Base-by-base conservation (phyloP, 345 rosid species). In the Adansonia digitata region DNA sequence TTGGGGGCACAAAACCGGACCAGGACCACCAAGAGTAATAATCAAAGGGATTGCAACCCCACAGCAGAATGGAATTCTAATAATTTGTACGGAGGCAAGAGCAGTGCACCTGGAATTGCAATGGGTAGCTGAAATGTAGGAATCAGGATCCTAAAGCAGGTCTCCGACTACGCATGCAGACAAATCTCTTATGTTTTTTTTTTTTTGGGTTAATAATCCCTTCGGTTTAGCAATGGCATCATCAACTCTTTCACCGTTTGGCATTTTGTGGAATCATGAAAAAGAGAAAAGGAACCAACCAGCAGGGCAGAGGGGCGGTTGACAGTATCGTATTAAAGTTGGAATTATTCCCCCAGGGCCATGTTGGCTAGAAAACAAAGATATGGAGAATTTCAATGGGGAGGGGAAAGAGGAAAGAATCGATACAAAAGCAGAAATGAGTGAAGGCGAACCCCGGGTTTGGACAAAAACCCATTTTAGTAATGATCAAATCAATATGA, bases 1-100 rank as follows among this genome's bases (percentile, higher is more conserved):
- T n/a, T n/a, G 34, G 29, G 20, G 53, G 39, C 37, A 26, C 7
- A 1, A 27, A 45, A 46, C 18, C 46, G 4, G 15, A 27, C 40
- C 39, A 46, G 42, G 57, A 49, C 56, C 40, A 46, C 40, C 40
- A 46, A 0, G 55, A 15, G 39, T 42, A 14, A 6, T 1, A 46
- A 46, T 46, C 42, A 29, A 69, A 69, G 42, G 8, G 73, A 49
- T 69, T 69, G 26, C 27, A 49, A 69, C 73, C 73, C 59, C 73
- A 48, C 59, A 69, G 59, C 59, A 69, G 39, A 68, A 29, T 31
- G 40, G 24, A 48, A n/a, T 29, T 48, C 42, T 48, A 48, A 49
- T 69, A 48, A 69, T 69, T 69, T 48, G 73, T 69, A 48, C 43
- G 29, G 73, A n/a, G n/a, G n/a, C n/a, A n/a, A n/a, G n/a, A 48